Conservation (phyloP, 139 green algal genomes). For the Chlamydomonas sp. region DNA sequence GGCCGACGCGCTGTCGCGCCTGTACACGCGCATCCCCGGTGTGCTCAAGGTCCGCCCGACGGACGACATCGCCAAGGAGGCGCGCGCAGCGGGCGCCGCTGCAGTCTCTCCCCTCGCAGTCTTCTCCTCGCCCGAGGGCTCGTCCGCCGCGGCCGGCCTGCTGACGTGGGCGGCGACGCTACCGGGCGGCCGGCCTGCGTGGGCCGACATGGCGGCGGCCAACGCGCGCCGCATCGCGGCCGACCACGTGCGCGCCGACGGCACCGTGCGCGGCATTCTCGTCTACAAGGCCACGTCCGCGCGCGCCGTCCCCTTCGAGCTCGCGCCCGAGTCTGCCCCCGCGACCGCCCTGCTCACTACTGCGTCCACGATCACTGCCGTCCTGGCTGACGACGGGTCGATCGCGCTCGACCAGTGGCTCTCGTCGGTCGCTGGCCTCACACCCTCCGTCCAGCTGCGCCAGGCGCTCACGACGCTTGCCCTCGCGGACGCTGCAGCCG, state of each 20-base stretch:
- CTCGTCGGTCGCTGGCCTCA: not conserved
- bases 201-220: not conserved
- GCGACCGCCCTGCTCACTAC: not conserved
- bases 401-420: conserved; percentile 4
- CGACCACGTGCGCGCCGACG: not conserved
- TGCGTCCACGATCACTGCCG: not conserved
- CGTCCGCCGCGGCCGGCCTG: not conserved
- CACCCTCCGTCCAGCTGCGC: not conserved
- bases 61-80: not conserved
- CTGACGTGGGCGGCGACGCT: not conserved
- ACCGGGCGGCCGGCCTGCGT: not conserved
- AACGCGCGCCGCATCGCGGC: conserved; percentile 2
- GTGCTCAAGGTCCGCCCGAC: conserved; percentile 11
- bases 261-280: not conserved
- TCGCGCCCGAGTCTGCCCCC: not conserved
- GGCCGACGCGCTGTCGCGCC: not conserved
- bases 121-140: conserved; percentile 6
- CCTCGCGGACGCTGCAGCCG: not conserved
- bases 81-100: not conserved
- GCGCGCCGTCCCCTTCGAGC: not conserved
- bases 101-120: not conserved
- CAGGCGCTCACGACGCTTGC: conserved; percentile 1
- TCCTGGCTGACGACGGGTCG: not conserved
- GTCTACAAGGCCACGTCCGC: conserved; percentile 8
- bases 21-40: conserved; percentile 1